Conservation (phyloP, 2,329 filamentous ascomycete genomes). For the Balansia obtecta region DNA sequence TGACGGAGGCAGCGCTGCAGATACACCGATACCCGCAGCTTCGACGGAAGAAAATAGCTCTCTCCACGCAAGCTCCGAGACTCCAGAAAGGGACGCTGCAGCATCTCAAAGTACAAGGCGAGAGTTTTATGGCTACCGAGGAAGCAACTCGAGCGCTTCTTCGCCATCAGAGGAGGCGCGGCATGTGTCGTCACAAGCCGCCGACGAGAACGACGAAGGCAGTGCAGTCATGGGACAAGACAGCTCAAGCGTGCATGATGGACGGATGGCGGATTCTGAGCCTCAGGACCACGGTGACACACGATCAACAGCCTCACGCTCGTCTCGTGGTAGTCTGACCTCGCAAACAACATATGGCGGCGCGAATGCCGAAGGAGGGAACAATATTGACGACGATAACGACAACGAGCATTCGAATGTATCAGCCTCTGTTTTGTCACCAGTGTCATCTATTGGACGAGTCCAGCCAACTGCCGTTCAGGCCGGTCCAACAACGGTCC, state of each 20-base stretch:
- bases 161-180: neutral
- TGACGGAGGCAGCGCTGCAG: neutral
- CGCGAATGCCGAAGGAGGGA: neutral
- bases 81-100: neutral
- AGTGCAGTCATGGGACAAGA: too few relatives aligned
- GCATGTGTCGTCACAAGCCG: neutral
- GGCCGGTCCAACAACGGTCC: neutral
- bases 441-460: neutral
- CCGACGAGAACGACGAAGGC: neutral
- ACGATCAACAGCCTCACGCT: neutral
- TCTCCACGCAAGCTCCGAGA: neutral
- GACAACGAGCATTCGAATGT: neutral
- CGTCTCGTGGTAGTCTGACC: neutral
- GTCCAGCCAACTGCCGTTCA: neutral
- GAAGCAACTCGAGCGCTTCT: neutral
- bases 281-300: neutral
- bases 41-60: neutral
- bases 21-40: neutral
- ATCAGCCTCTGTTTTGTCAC: neutral
- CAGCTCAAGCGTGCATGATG: too few relatives aligned
- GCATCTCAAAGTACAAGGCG: neutral
- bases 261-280: too few relatives aligned
- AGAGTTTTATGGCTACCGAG: neutral
- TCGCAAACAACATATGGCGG: neutral
- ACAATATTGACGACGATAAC: neutral